phyloP scores from a whole-genome alignment of 1,284 basidiomycete species.

The Apiotrichum siamense region DNA sequence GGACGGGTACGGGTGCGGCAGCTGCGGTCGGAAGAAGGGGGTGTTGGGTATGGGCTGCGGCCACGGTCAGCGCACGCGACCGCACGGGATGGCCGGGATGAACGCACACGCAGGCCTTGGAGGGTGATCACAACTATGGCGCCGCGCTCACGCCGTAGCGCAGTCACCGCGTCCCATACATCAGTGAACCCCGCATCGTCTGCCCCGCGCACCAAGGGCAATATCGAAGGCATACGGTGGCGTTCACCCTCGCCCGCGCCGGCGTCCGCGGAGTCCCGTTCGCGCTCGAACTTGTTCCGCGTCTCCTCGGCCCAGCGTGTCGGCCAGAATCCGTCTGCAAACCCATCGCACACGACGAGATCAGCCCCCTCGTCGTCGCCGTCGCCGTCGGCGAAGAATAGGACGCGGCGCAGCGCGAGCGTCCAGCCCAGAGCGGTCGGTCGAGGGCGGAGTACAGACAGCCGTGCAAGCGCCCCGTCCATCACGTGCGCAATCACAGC shows the following conservation, averaged over 20 bases:
- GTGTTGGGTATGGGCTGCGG: slow-evolving; percentile 5
- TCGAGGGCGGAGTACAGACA: neutral
- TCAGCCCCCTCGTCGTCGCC: neutral
- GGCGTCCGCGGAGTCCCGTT: too few relatives aligned
- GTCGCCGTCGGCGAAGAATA: neutral
- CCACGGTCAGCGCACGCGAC: neutral
- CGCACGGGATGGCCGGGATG: too few relatives aligned
- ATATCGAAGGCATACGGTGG: neutral
- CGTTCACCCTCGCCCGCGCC: too few relatives aligned
- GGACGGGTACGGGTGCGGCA: slow-evolving; percentile 38
- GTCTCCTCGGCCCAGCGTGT: slow-evolving; percentile 35
- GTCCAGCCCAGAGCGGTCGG: slow-evolving; percentile 13
- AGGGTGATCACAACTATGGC: slow-evolving; percentile 32
- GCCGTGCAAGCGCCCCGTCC: neutral
- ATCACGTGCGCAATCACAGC: slow-evolving; percentile 14
- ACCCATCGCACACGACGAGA: slow-evolving; percentile 39
- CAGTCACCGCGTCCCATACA: slow-evolving; percentile 31
- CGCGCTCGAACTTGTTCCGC: neutral
- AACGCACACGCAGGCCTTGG: slow-evolving; percentile 40
- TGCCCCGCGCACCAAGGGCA: neutral
- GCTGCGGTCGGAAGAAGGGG: slow-evolving; percentile 33
- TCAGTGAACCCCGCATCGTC: slow-evolving; percentile 35
- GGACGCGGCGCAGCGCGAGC: slow-evolving; percentile 19
- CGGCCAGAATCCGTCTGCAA: slow-evolving; percentile 40
- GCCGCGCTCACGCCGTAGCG: slow-evolving; percentile 34